These are phyloP conservation scores for Starmera pachycereana DNA, from an alignment of 805 yeast species.

Conservation along the genomic window DNA sequence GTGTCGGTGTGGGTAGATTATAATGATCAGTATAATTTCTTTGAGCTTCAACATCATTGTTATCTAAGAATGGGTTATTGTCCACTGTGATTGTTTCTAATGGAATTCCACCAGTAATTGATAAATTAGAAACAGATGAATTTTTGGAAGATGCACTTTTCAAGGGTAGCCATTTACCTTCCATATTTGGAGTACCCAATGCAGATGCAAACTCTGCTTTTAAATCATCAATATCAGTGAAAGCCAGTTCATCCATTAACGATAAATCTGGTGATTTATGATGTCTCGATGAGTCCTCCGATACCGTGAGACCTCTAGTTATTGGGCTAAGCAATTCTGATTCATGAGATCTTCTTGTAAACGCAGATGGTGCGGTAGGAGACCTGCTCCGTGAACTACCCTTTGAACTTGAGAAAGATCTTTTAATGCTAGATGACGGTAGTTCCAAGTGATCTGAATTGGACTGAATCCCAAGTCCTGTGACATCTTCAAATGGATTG, in stretches of 20 bases:
- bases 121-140: not conserved
- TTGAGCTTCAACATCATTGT: too few relatives aligned
- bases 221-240: not conserved
- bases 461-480: not conserved
- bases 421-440: not conserved
- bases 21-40: too few relatives aligned
- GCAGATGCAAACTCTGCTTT: slow-evolving; percentile 2
- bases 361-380: too few relatives aligned
- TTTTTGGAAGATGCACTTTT: not conserved
- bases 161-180: slow-evolving; percentile 1
- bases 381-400: too few relatives aligned
- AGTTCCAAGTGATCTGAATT: not conserved
- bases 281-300: not conserved
- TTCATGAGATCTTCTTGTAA: not conserved
- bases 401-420: not conserved
- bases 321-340: not conserved
- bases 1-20: not conserved
- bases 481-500: not conserved
- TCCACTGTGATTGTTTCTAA: too few relatives aligned
- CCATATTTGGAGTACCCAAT: not conserved
- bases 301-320: not conserved
- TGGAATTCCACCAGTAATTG: not conserved
- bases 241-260: not conserved
- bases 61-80: too few relatives aligned
- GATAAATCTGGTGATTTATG: not conserved